Evolutionary conservation across 2,329 filamentous ascomycete genomes (phyloP).

Genomic region (Torrubiellomyces zombiae): DNA sequence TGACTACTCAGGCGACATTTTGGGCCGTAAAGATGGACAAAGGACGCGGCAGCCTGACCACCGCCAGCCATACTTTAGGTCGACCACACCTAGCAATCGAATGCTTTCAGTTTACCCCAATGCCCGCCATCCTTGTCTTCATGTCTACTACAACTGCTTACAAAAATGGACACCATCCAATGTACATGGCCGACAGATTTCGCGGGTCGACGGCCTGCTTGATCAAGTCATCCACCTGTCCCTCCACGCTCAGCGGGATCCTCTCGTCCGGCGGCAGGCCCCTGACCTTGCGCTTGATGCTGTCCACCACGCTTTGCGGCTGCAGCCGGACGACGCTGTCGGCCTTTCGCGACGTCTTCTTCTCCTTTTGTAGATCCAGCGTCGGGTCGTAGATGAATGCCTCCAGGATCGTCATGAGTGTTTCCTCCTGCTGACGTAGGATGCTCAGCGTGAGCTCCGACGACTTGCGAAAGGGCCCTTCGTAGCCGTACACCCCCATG

Average conservation of each 20-base stretch:
- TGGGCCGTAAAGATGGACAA: too few relatives aligned
- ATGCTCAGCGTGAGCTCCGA: constrained; percentile 78
- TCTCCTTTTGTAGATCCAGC: constrained; percentile 68
- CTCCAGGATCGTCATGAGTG: constrained; percentile 91
- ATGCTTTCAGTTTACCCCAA: too few relatives aligned
- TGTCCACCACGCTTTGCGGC: constrained; percentile 67
- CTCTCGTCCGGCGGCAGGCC: constrained; percentile 74
- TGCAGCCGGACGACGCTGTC: constrained; percentile 32
- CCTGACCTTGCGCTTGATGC: constrained; percentile 70
- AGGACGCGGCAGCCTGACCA: too few relatives aligned
- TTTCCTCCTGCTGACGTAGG: constrained; percentile 82
- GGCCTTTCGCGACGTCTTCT: constrained; percentile 21
- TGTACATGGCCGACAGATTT: constrained; percentile 88
- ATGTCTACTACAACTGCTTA: constrained; percentile 11
- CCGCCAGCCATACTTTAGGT: too few relatives aligned
- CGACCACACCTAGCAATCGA: too few relatives aligned
- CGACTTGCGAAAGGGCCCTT: constrained; percentile 80
- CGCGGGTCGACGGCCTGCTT: constrained; percentile 64
- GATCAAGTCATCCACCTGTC: constrained; percentile 92
- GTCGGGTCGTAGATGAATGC: constrained; percentile 96
- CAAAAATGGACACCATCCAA: constrained; percentile 65
- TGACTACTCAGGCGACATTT: too few relatives aligned
- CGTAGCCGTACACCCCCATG: constrained; percentile 88
- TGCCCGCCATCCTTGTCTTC: constrained; percentile 1
- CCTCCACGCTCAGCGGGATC: constrained; percentile 85